Conservation (phyloP, 2,329 filamentous ascomycete genomes). For the Acrocalymma vagum region DNA sequence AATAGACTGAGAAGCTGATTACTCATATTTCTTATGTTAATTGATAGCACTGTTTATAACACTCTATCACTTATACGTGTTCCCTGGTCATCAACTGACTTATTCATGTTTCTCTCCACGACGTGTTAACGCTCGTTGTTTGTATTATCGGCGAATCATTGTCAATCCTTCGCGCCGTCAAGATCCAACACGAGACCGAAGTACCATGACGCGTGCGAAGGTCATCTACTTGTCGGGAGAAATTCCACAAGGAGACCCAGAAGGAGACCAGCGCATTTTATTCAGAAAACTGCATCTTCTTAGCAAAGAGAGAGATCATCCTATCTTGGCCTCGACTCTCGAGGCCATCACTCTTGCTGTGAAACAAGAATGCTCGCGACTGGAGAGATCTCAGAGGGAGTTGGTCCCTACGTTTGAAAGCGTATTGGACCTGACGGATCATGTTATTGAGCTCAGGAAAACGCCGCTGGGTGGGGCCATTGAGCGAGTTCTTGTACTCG, state of each 20-base stretch:
- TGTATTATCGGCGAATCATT: no score
- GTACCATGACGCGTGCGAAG: background rate
- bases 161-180: no score
- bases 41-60: no score
- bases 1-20: no score
- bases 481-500: conserved; percentile 3
- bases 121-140: no score
- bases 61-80: no score
- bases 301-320: conserved; percentile 2
- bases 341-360: background rate
- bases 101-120: no score
- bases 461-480: conserved; percentile 2
- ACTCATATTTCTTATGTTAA: no score
- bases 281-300: conserved; percentile 4
- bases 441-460: conserved; percentile 2
- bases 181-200: no score
- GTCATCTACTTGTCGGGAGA: conserved; percentile 5
- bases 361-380: conserved; percentile 1
- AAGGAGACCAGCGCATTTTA: conserved; percentile 3
- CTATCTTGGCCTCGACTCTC: conserved; percentile 1
- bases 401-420: conserved; percentile 1
- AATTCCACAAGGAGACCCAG: conserved; percentile 5
- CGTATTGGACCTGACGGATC: conserved; percentile 3
- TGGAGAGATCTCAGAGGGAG: conserved; percentile 1
- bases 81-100: no score